These are phyloP conservation scores for Poteriospumella lacustris DNA, from an alignment of 108 stramenopile genomes.

Conservation along the genomic window DNA sequence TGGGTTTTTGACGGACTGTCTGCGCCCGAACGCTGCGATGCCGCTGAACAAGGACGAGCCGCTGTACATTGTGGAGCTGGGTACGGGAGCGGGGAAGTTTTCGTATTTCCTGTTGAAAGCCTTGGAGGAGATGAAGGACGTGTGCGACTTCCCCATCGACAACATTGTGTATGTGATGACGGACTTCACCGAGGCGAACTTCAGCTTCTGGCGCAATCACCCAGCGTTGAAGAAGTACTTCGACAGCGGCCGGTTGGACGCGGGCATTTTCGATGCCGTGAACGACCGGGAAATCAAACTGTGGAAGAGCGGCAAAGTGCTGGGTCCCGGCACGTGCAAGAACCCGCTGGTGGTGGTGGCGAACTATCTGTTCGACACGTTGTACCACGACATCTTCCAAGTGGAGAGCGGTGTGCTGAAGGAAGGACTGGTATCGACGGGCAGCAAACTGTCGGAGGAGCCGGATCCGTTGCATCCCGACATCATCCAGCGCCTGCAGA, in stretches of 20 bases:
- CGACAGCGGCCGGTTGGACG: slow-evolving; percentile 54
- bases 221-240: slow-evolving; percentile 47
- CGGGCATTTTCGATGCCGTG: slow-evolving; percentile 65
- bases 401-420: slow-evolving; percentile 48
- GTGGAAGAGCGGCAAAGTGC: slow-evolving; percentile 34
- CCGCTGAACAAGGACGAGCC: slow-evolving; percentile 50
- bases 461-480: slow-evolving; percentile 59
- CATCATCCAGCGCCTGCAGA: slow-evolving; percentile 59
- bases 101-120: slow-evolving; percentile 65
- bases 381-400: slow-evolving; percentile 62
- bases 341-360: slow-evolving; percentile 62
- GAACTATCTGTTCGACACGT: slow-evolving; percentile 66
- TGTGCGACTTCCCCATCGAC: slow-evolving; percentile 51
- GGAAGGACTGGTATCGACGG: slow-evolving; percentile 53
- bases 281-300: slow-evolving; percentile 48
- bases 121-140: slow-evolving; percentile 51
- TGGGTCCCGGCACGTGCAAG: slow-evolving; percentile 40
- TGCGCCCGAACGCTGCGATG: slow-evolving; percentile 32
- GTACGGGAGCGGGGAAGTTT: slow-evolving; percentile 61
- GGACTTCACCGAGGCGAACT: slow-evolving; percentile 60
- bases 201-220: slow-evolving; percentile 56
- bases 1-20: slow-evolving; percentile 54
- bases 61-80: slow-evolving; percentile 65
- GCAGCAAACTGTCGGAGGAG: slow-evolving; percentile 38
- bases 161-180: slow-evolving; percentile 68